Conservation (phyloP, 768 basidiomycete genomes). For the Lactifluus hygrophoroides region DNA sequence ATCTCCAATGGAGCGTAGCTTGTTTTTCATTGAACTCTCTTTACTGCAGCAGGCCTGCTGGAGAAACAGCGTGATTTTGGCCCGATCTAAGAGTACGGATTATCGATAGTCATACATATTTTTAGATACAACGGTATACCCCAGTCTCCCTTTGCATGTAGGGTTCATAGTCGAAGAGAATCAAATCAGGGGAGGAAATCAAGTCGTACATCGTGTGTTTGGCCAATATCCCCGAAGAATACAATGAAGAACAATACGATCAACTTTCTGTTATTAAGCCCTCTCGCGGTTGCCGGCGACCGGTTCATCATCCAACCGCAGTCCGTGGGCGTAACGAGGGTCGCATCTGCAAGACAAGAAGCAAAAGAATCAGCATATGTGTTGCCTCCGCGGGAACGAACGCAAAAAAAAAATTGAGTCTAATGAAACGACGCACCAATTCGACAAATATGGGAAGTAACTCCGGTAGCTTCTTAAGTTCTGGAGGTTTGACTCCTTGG, state of each 20-base stretch:
- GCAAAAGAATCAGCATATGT: not conserved
- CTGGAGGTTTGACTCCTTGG: slow-evolving; percentile 56
- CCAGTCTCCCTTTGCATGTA: slow-evolving; percentile 4
- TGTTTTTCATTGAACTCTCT: slow-evolving; percentile 17
- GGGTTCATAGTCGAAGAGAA: slow-evolving; percentile 6
- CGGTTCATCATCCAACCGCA: not conserved
- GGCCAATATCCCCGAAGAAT: not conserved
- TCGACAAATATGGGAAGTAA: slow-evolving; percentile 87
- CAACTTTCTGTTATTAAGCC: not conserved
- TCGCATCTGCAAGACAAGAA: slow-evolving; percentile 10
- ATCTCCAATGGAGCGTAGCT: slow-evolving; percentile 48
- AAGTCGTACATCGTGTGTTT: not conserved
- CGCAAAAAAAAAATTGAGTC: not conserved
- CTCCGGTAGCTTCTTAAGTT: slow-evolving; percentile 67
- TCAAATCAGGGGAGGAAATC: not conserved
- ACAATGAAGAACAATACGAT: not conserved
- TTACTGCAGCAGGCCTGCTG: slow-evolving; percentile 17
- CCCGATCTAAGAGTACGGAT: slow-evolving; percentile 12
- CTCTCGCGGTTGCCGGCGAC: not conserved
- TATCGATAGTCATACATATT: slow-evolving; percentile 11
- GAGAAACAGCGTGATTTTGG: not conserved
- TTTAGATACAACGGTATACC: slow-evolving; percentile 17
- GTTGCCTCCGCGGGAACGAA: not conserved
- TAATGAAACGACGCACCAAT: slow-evolving; percentile 53
- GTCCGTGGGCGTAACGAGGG: slow-evolving; percentile 10